Conservation (phyloP, 2,329 filamentous ascomycete species). For the Chaetomiaceae sp. region DNA sequence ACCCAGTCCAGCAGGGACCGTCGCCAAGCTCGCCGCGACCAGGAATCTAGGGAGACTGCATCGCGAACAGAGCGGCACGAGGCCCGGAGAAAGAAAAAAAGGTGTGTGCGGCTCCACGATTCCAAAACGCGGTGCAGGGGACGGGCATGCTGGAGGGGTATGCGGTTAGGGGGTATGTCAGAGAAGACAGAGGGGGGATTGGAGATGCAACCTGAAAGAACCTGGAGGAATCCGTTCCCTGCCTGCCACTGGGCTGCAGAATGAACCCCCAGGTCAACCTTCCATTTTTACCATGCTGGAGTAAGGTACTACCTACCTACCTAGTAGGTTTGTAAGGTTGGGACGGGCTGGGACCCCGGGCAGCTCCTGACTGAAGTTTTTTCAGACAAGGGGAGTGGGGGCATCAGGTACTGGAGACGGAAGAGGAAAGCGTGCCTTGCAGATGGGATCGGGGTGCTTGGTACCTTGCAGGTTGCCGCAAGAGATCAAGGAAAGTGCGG, state of each 20-base stretch:
- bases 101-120: conserved; percentile 35
- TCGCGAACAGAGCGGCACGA: neutral
- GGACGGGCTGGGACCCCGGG: neutral
- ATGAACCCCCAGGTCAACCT: no score
- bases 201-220: conserved; percentile 1
- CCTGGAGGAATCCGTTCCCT: no score
- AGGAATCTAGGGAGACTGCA: conserved; percentile 20
- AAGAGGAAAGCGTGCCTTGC: conserved; percentile 16
- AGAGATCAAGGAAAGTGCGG: neutral
- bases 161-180: conserved; percentile 16
- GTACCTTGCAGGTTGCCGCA: neutral
- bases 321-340: no score
- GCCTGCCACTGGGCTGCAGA: no score
- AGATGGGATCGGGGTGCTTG: conserved; percentile 2
- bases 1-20: conserved; percentile 2
- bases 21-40: conserved; percentile 26
- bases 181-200: conserved; percentile 14
- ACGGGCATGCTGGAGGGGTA: conserved; percentile 25
- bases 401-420: conserved; percentile 1
- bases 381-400: neutral
- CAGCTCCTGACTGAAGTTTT: neutral
- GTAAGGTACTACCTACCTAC: no score
- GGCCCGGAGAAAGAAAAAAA: conserved; percentile 19
- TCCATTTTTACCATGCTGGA: no score
- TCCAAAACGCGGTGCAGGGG: conserved; percentile 39